These are phyloP conservation scores for Rhizopogon sp. DNA, from an alignment of 768 basidiomycete genomes.

Conservation along the genomic window DNA sequence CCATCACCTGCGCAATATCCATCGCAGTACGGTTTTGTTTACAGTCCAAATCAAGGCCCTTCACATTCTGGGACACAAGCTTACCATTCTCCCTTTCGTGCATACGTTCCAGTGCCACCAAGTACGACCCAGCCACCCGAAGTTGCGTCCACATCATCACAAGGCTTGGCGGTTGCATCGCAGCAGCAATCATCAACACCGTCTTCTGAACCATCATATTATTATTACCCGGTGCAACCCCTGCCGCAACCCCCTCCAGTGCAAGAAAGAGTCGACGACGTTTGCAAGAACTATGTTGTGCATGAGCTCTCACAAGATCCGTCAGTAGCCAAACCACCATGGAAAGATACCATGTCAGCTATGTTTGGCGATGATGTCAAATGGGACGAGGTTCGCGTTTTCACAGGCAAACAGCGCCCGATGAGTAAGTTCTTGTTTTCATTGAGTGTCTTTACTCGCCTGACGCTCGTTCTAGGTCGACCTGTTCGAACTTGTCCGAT, in stretches of 20 bases:
- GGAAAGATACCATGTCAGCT: constrained; percentile 73
- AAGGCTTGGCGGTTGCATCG: background rate
- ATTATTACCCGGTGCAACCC: background rate
- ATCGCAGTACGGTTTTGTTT: constrained; percentile 17
- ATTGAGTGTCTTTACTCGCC: background rate
- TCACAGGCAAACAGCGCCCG: constrained; percentile 60
- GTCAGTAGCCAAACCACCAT: constrained; percentile 45
- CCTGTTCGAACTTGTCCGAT: constrained; percentile 66
- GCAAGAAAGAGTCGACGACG: constrained; percentile 40
- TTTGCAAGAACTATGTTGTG: constrained; percentile 66
- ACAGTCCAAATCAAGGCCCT: constrained; percentile 12
- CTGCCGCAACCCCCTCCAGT: constrained; percentile 9
- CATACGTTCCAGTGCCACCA: constrained; percentile 11
- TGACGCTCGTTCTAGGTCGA: constrained; percentile 41
- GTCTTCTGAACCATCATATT: background rate
- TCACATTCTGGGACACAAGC: constrained; percentile 10
- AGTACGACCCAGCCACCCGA: background rate
- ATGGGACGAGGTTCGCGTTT: constrained; percentile 72
- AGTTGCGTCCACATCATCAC: background rate
- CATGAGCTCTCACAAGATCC: constrained; percentile 53
- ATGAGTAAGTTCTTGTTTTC: constrained; percentile 36
- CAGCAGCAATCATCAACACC: background rate
- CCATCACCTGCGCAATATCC: constrained; percentile 20
- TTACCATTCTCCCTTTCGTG: constrained; percentile 19
- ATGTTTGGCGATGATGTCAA: constrained; percentile 83